Evolutionary conservation across 805 yeast species (phyloP), one percentile per base, ranked within the genome.

Genomic region (Grigorovia yakushimaensis): DNA sequence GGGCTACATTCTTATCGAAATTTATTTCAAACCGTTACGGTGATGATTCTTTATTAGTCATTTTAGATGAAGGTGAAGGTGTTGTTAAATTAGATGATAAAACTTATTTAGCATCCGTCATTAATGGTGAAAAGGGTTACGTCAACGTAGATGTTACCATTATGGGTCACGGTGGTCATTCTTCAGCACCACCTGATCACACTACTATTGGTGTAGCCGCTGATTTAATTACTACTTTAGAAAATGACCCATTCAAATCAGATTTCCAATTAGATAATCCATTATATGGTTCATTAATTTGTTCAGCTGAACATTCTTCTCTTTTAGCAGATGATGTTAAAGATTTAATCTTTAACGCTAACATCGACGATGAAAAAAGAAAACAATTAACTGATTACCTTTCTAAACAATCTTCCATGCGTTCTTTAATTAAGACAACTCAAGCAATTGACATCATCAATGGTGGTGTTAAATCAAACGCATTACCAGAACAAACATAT

Each of bases 151-250:
- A 61, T 24, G 68, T 82, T 39, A 69, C 70, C 3, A 64, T 84
- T 39, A 65, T 66, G 21, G 79, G 84, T 19, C 77, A 79, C 13
- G 94, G 94, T 37, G 94, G 94, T 8, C 94, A 84, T 59, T 79
- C 91, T 1, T 82, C 89, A 8, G 62, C 74, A n/a, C 93, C 94
- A 8, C 91, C 89, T 2, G 82, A 77, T 42, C 93, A 86, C 58
- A 84, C 94, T 5, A 74, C 84, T 2, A 84, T 87, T 64, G 95
- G 93, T 11, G 73, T 86, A 36, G 69, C 81, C 45, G 71, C 87
- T 2, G 79, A 82, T 48, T 67, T 85, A 47, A 70, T 81, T 10
- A 62, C 69, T 9, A 54, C 61, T 17, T 67, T 86, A 39, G 95
- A 88, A 61, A 61, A 64, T 10, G 73, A 76, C 50, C 82, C 81